phyloP scores from a whole-genome alignment of 345 rosid genomes.

The Lepidium aucheri region DNA sequence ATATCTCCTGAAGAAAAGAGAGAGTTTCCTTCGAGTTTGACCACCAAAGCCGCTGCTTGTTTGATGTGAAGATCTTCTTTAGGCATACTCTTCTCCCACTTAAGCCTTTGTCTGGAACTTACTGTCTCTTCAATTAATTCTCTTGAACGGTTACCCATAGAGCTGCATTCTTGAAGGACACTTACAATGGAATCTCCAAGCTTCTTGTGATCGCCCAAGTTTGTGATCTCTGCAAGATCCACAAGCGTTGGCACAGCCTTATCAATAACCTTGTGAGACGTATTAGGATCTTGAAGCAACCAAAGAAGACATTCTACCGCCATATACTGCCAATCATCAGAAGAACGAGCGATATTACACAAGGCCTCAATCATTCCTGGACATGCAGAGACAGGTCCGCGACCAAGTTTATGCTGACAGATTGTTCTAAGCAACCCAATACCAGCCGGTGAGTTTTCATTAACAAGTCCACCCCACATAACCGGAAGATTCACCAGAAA shows the following conservation, averaged over 20 bases:
- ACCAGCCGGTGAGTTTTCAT: slow-evolving; percentile 98
- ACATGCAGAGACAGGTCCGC: slow-evolving; percentile 84
- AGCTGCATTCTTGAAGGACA: slow-evolving; percentile 70
- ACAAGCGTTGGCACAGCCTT: slow-evolving; percentile 75
- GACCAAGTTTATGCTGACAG: slow-evolving; percentile 91
- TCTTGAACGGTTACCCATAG: slow-evolving; percentile 45
- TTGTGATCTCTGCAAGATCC: slow-evolving; percentile 77
- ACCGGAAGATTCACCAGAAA: slow-evolving; percentile 84
- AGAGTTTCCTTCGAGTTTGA: slow-evolving; percentile 97
- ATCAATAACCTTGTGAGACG: slow-evolving; percentile 77
- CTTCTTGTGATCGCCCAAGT: slow-evolving; percentile 86
- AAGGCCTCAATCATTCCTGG: slow-evolving; percentile 81
- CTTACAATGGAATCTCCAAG: slow-evolving; percentile 77
- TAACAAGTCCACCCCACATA: slow-evolving; percentile 99
- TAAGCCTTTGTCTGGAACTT: slow-evolving; percentile 61
- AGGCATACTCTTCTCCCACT: slow-evolving; percentile 93
- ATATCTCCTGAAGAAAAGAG: slow-evolving; percentile 93
- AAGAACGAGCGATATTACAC: slow-evolving; percentile 88
- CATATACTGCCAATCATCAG: slow-evolving; percentile 99
- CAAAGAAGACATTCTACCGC: slow-evolving; percentile 97
- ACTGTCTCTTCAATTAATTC: slow-evolving; percentile 71
- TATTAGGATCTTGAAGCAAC: slow-evolving; percentile 88
- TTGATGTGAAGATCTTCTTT: slow-evolving; percentile 97
- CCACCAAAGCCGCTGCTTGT: slow-evolving; percentile 90
- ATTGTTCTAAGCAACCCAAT: slow-evolving; percentile 91